Evolutionary conservation across 176 grass and related monocot genomes (phyloP).

Genomic region (Guadua angustifolia): DNA sequence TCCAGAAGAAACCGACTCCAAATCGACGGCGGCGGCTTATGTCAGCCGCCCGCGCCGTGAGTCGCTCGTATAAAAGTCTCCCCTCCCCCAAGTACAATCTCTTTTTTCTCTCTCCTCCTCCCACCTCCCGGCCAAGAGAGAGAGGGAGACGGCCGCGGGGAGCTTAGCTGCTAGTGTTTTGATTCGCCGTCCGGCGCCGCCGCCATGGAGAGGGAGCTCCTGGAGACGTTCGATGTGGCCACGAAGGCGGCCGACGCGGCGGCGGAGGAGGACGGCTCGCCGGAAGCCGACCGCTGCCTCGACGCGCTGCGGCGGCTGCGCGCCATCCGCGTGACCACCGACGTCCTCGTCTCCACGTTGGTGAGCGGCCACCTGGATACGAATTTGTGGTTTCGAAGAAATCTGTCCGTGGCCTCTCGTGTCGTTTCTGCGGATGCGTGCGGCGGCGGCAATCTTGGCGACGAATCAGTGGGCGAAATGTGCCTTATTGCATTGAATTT

Average conservation of each 20-base stretch:
- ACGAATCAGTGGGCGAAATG: background rate
- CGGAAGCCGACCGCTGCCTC: constrained; percentile 85
- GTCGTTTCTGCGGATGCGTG: constrained; percentile 25
- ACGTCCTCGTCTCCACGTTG: constrained; percentile 86
- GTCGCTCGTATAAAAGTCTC: constrained; percentile 30
- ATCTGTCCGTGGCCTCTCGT: background rate
- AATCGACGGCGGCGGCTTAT: constrained; percentile 43
- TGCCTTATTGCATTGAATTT: background rate
- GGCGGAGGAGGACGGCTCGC: constrained; percentile 37
- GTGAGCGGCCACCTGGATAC: constrained; percentile 35
- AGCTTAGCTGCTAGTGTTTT: constrained; percentile 65
- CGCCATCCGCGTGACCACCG: constrained; percentile 72
- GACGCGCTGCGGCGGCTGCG: constrained; percentile 76
- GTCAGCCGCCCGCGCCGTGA: background rate
- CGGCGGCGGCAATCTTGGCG: background rate
- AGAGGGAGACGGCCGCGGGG: constrained; percentile 34
- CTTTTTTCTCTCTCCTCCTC: background rate
- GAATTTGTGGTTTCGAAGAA: background rate
- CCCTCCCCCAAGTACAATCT: background rate
- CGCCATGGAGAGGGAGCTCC: constrained; percentile 80
- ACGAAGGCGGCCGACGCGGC: constrained; percentile 85
- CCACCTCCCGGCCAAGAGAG: background rate
- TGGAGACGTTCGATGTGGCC: constrained; percentile 86
- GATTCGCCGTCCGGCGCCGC: constrained; percentile 8
- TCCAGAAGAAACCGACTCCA: constrained; percentile 51